Percentiles rank a stretch among this genome's conserved stretches.
These are phyloP conservation scores for Penstemon davidsonii DNA, from an alignment of 257 asterid species.

Conservation along the genomic window DNA sequence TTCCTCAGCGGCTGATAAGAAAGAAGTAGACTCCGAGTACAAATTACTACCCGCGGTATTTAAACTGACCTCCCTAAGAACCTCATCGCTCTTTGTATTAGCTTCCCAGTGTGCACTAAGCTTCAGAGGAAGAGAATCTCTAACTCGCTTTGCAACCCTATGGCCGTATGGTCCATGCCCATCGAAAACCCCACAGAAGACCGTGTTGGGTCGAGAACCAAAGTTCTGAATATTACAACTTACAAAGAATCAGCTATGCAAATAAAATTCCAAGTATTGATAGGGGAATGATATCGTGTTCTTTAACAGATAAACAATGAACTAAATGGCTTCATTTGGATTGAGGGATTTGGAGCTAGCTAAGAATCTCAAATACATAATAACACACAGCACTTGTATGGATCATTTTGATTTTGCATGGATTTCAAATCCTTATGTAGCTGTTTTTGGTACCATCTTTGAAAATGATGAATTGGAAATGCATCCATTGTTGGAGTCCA, in stretches of 20 bases:
- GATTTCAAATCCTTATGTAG: too few relatives aligned
- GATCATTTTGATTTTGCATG: too few relatives aligned
- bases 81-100: constrained; percentile 59
- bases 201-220: constrained; percentile 77
- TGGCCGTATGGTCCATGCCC: constrained; percentile 97
- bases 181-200: constrained; percentile 93
- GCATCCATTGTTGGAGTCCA: too few relatives aligned
- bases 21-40: constrained; percentile 52
- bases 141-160: constrained; percentile 84
- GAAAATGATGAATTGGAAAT: too few relatives aligned
- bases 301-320: constrained; percentile 3
- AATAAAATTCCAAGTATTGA: background rate
- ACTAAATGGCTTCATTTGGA: background rate
- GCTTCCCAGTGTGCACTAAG: constrained; percentile 84
- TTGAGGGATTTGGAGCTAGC: too few relatives aligned
- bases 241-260: constrained; percentile 29
- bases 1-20: constrained; percentile 58
- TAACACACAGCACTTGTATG: too few relatives aligned
- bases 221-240: constrained; percentile 66
- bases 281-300: background rate
- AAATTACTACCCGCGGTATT: constrained; percentile 42
- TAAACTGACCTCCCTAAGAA: constrained; percentile 59
- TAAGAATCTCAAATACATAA: too few relatives aligned
- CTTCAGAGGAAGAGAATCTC: constrained; percentile 86
- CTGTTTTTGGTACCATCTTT: too few relatives aligned